Base-by-base conservation (phyloP, 108 stramenopile species). In the Skeletonema tropicum region DNA sequence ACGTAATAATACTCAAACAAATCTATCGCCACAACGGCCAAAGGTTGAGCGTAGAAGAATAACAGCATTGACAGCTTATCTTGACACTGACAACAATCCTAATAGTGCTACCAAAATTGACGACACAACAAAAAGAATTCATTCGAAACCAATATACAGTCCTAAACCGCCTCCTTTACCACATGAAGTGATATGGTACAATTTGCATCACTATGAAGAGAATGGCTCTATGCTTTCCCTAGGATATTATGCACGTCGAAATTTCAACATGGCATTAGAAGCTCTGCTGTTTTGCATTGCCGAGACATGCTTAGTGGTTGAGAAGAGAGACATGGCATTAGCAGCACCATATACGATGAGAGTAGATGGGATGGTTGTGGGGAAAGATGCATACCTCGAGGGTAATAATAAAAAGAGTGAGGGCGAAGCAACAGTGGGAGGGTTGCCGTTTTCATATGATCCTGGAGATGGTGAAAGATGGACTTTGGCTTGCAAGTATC, bases 401-500 rank as follows among this genome's bases (percentile, higher is more conserved):
- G 19, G 68, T 13, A 67, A 35, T 33, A 70, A 17, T 30, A 29
- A 60, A 26, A 60, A 10, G 17, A 64, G 35, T 11, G 42, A 76
- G 23, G 70, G 74, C 15, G 66, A 66, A 14, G 59, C 66, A 19
- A 85, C 87, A 10, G 84, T 92, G 30, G 90, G 90, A 48, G 86
- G 87, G 6, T 55, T 89, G 52, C 68, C 89, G 19, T 52, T 92
- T 9, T 65, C 77, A 3, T 88, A 88, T 71, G 83, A 75, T 62
- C 74, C 76, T 25, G 61, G 63, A 12, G 82, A 83, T 23, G 92
- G 86, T 9, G 86, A 86, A 49, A 69, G 77, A 59, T 96, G 92
- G 91, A 96, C 92, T 1, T 67, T 82, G 29, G 91, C 89, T 10
- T 89, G 90, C 69, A 91, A 89, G 66, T 96, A 90, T 71, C 30